Evolutionary conservation across 2,329 filamentous ascomycete species (phyloP).

Genomic region (Bisporella sp.): DNA sequence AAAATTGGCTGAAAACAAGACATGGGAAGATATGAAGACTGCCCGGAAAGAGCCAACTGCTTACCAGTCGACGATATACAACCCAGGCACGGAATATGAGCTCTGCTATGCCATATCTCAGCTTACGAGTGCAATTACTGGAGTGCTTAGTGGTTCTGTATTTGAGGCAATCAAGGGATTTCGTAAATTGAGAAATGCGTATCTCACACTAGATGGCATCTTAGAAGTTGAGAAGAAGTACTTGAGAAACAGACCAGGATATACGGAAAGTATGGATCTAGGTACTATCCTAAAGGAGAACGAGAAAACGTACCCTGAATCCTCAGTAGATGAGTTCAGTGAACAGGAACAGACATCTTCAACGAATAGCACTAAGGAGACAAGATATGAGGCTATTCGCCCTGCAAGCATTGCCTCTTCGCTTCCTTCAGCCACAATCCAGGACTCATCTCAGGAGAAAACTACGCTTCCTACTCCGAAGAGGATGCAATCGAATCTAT

Average conservation of each 20-base stretch:
- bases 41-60: conserved; percentile 60
- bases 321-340: neutral
- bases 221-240: conserved; percentile 63
- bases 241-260: conserved; percentile 19
- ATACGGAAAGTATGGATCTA: neutral
- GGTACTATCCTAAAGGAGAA: neutral
- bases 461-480: conserved; percentile 7
- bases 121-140: conserved; percentile 82
- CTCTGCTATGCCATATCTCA: conserved; percentile 78
- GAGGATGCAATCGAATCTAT: conserved; percentile 14
- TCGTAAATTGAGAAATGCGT: conserved; percentile 87
- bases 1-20: conserved; percentile 66
- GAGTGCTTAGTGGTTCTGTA: conserved; percentile 84
- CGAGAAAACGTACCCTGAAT: neutral
- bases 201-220: conserved; percentile 72
- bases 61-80: conserved; percentile 55
- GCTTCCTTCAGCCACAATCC: conserved; percentile 1
- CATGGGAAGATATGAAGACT: conserved; percentile 69
- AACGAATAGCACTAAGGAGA: neutral
- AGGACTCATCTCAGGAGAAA: neutral
- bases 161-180: conserved; percentile 89
- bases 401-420: neutral
- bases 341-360: neutral
- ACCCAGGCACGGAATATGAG: conserved; percentile 78
- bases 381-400: conserved; percentile 2